phyloP scores from a whole-genome alignment of 352 stramenopile species.

The Albugo candida region DNA sequence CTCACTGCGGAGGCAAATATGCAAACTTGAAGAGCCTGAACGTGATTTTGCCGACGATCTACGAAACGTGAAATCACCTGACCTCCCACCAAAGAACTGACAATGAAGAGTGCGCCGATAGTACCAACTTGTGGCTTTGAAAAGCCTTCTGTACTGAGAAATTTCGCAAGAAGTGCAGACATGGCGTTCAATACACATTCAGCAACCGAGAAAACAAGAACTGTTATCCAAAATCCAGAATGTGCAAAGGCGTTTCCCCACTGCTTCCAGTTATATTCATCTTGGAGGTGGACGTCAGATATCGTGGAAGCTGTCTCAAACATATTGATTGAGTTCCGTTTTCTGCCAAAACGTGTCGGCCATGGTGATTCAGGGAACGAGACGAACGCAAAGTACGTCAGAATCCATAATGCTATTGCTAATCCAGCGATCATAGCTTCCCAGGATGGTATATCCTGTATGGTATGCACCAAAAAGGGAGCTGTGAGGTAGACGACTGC shows the following conservation, averaged over 20 bases:
- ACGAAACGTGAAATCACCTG: conserved; percentile 52
- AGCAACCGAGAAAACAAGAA: conserved; percentile 38
- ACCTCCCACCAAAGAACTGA: conserved; percentile 39
- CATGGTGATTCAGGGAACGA: conserved; percentile 18
- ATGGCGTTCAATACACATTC: conserved; percentile 55
- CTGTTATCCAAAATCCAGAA: conserved; percentile 34
- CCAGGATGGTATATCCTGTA: conserved; percentile 17
- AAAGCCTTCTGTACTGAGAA: conserved; percentile 36
- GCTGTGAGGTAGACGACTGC: conserved; percentile 34
- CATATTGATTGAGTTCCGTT: not conserved
- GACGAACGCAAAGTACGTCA: conserved; percentile 16
- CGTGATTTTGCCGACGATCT: conserved; percentile 34
- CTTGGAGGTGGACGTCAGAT: conserved; percentile 31
- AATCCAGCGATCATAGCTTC: conserved; percentile 22
- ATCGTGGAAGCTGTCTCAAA: conserved; percentile 20
- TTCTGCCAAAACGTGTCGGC: no score
- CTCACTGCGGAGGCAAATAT: conserved; percentile 22
- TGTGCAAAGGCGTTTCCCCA: conserved; percentile 43
- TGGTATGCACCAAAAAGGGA: conserved; percentile 22
- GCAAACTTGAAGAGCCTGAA: conserved; percentile 30
- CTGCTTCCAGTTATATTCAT: conserved; percentile 58
- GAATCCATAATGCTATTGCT: conserved; percentile 5
- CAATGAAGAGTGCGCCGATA: conserved; percentile 47
- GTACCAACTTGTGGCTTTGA: conserved; percentile 38
- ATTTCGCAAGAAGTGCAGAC: conserved; percentile 46